Evolutionary conservation across 768 basidiomycete species (phyloP), one percentile per base, ranked within the genome.

Genomic region (Sistotremastrum suecicum): DNA sequence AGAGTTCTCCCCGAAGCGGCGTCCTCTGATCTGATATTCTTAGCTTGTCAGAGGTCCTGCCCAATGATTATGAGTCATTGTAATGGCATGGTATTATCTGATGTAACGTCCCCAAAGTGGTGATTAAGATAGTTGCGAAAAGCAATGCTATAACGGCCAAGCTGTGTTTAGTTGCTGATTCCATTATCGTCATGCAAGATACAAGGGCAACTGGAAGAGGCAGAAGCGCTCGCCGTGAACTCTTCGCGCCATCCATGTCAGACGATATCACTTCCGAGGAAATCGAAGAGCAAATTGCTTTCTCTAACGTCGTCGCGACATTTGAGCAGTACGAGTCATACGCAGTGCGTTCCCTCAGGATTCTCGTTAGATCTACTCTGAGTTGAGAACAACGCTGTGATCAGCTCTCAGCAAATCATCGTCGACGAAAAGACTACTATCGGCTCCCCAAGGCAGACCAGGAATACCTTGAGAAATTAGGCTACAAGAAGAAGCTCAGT

Each of bases 401-500:
- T 29, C 52, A 79, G 78, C 61, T 80, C 5, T 66, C 71, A 0
- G 72, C 71, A 3, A 81, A 80, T 51, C 73, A 78, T 50, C 66
- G 73, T 34, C 72, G 91, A 28, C 61, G 90, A 51, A 86, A 86
- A 55, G 88, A 89, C 49, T 68, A 85, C 4, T 81, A 78, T 55
- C 74, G 70, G 0, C 70, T 97, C 3, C 73, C 86, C 0, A 66
- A 63, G 36, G 68, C 67, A 29, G 87, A 94, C 57, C 80, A 80
- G 55, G 74, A 70, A 1, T 59, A 92, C 0, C 68, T 94, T 1
- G 70, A 75, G 9, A 52, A 56, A 8, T 58, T 92, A 4, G 85
- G 86, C 5, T 92, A 86, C 60, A 76, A 80, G 52, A 66, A 76
- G 48, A 90, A 89, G 58, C 70, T 97, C 0, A 72, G 80, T 33